These are phyloP conservation scores for Dendrobium officinale DNA, from an alignment of 106 monocot genomes.

Conservation along the genomic window DNA sequence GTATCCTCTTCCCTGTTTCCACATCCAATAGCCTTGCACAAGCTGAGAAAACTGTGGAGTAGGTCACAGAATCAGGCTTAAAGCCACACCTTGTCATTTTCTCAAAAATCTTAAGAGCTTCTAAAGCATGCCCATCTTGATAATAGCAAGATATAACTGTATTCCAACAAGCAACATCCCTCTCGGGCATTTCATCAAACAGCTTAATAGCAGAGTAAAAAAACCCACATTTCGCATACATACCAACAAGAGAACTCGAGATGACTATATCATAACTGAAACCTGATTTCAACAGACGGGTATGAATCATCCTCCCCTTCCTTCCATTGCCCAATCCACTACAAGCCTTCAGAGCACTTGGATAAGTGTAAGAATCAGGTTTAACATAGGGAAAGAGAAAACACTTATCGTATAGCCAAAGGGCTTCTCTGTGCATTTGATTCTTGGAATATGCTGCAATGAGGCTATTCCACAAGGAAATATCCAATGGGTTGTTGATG, in stretches of 20 bases:
- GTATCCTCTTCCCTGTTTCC: constrained; percentile 42
- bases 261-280: constrained; percentile 37
- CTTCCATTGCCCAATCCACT: neutral
- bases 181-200: constrained; percentile 60
- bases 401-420: constrained; percentile 28
- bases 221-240: constrained; percentile 47
- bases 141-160: constrained; percentile 67
- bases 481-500: constrained; percentile 12
- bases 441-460: constrained; percentile 49
- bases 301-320: constrained; percentile 34
- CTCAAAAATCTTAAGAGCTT: constrained; percentile 38
- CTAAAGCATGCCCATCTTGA: constrained; percentile 45
- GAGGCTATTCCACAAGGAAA: constrained; percentile 46
- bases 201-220: constrained; percentile 24
- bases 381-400: neutral
- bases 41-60: constrained; percentile 41
- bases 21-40: constrained; percentile 48
- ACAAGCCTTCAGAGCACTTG: constrained; percentile 59
- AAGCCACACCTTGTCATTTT: constrained; percentile 40
- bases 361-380: constrained; percentile 52
- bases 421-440: constrained; percentile 24
- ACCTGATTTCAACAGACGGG: constrained; percentile 47
- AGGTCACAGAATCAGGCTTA: constrained; percentile 47
- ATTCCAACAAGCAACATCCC: constrained; percentile 61
- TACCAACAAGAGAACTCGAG: constrained; percentile 43